These are phyloP conservation scores for Penicillium robsamsonii DNA, from an alignment of 495 filamentous ascomycete species.

Conservation along the genomic window DNA sequence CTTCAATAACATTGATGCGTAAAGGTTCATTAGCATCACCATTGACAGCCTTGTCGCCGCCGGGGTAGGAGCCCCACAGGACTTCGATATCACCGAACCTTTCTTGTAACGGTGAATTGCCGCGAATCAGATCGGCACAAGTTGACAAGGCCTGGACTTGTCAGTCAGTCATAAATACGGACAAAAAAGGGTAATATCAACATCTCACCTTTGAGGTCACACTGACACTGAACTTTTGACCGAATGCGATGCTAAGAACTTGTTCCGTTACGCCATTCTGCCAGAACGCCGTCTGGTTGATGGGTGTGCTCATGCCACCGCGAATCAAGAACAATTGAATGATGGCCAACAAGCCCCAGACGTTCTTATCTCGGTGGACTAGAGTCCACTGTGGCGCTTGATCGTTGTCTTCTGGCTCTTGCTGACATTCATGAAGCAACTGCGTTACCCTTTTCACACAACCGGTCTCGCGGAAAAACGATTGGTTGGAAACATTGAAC, in stretches of 20 bases:
- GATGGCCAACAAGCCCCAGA: conserved; percentile 85
- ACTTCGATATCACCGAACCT: conserved; percentile 74
- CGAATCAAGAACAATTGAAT: conserved; percentile 79
- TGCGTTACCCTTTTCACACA: conserved; percentile 71
- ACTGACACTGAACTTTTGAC: conserved; percentile 64
- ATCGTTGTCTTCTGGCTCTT: conserved; percentile 54
- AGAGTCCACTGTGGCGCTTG: conserved; percentile 69
- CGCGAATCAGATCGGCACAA: conserved; percentile 84
- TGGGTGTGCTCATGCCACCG: conserved; percentile 73
- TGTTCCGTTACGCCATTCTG: conserved; percentile 77
- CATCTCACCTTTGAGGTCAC: conserved; percentile 77
- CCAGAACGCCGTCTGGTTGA: conserved; percentile 85
- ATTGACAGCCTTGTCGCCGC: conserved; percentile 34
- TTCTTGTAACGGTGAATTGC: conserved; percentile 77
- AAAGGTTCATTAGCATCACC: conserved; percentile 44
- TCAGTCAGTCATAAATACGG: conserved; percentile 22
- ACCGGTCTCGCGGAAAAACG: conserved; percentile 87
- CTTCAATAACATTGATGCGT: conserved; percentile 87
- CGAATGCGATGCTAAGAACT: conserved; percentile 81
- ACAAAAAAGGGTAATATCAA: conserved; percentile 10
- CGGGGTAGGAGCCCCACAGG: conserved; percentile 35
- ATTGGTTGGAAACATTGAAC: conserved; percentile 88
- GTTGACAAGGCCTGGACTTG: conserved; percentile 67
- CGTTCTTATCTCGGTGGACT: conserved; percentile 81
- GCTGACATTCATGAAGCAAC: conserved; percentile 63